These are phyloP conservation scores for Sphaceloma murrayae DNA, from an alignment of 2,329 filamentous ascomycete genomes.

Conservation along the genomic window DNA sequence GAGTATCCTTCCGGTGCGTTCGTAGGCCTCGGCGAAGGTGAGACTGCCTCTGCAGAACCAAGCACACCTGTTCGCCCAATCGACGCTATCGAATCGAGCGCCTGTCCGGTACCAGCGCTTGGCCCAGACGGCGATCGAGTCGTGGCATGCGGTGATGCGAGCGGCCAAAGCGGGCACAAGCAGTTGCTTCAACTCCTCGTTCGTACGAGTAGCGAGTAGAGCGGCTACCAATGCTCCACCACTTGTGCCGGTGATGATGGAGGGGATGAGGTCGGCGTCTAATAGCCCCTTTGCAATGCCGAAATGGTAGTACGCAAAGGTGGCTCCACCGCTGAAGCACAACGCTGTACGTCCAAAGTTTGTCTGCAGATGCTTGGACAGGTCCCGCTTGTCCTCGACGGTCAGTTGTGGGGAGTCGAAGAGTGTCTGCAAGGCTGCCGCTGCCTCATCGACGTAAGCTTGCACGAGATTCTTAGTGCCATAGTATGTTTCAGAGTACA, in stretches of 20 bases:
- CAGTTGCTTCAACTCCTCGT: slow-evolving; percentile 78
- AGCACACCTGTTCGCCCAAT: slow-evolving; percentile 74
- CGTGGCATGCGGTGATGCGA: slow-evolving; percentile 76
- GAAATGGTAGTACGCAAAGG: slow-evolving; percentile 95
- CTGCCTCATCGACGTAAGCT: slow-evolving; percentile 77
- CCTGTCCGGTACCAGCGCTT: slow-evolving; percentile 85
- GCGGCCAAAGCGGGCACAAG: slow-evolving; percentile 79
- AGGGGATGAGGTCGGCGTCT: slow-evolving; percentile 74
- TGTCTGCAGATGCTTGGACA: slow-evolving; percentile 81
- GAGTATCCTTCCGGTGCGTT: slow-evolving; percentile 83
- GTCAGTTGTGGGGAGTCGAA: slow-evolving; percentile 57
- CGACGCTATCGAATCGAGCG: slow-evolving; percentile 83
- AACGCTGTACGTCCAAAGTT: slow-evolving; percentile 90
- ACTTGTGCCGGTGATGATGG: slow-evolving; percentile 93
- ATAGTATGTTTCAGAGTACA: slow-evolving; percentile 98
- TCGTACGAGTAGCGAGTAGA: slow-evolving; percentile 77
- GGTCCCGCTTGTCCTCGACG: slow-evolving; percentile 61
- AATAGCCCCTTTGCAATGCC: slow-evolving; percentile 83
- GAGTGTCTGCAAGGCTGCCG: slow-evolving; percentile 58
- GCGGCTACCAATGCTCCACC: slow-evolving; percentile 85
- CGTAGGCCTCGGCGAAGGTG: slow-evolving; percentile 91
- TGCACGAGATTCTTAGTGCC: slow-evolving; percentile 95
- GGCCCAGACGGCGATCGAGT: slow-evolving; percentile 65
- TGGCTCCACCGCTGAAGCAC: slow-evolving; percentile 85
- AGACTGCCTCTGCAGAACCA: slow-evolving; percentile 90